phyloP scores from a whole-genome alignment of 2,329 filamentous ascomycete genomes.

The Cytospora mali region DNA sequence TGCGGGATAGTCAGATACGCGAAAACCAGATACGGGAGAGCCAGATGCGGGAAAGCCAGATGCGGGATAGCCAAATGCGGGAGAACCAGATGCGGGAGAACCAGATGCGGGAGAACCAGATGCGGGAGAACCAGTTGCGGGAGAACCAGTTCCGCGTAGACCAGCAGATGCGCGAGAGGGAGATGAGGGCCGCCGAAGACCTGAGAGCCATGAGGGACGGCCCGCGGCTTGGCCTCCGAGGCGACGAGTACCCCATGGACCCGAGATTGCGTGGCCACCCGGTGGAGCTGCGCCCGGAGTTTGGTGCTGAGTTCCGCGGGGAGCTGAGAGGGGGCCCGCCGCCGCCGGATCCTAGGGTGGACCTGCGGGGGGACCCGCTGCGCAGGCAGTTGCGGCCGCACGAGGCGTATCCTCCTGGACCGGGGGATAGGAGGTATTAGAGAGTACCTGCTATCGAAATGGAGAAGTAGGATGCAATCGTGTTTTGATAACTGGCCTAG shows the following conservation, averaged over 20 bases:
- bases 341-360: conserved; percentile 2
- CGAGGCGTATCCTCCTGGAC: conserved; percentile 21
- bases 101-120: conserved; percentile 7
- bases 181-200: conserved; percentile 18
- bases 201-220: conserved; percentile 20
- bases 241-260: conserved; percentile 18
- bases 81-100: conserved; percentile 16
- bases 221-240: conserved; percentile 22
- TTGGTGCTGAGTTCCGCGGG: conserved; percentile 20
- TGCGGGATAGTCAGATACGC: conserved; percentile 15
- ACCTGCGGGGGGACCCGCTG: conserved; percentile 19
- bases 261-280: conserved; percentile 16
- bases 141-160: conserved; percentile 14
- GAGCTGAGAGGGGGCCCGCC: conserved; percentile 23
- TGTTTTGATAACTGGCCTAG: too few relatives aligned
- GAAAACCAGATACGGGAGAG: conserved; percentile 19
- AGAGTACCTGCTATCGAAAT: too few relatives aligned
- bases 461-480: not conserved
- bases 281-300: conserved; percentile 13
- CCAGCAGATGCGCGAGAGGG: conserved; percentile 12
- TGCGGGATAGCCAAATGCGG: not conserved
- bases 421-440: conserved; percentile 25
- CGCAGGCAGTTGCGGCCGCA: conserved; percentile 25
- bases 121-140: not conserved
- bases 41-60: conserved; percentile 6